Conservation (phyloP, 2,329 filamentous ascomycete species). For the Penicillium sp. region DNA sequence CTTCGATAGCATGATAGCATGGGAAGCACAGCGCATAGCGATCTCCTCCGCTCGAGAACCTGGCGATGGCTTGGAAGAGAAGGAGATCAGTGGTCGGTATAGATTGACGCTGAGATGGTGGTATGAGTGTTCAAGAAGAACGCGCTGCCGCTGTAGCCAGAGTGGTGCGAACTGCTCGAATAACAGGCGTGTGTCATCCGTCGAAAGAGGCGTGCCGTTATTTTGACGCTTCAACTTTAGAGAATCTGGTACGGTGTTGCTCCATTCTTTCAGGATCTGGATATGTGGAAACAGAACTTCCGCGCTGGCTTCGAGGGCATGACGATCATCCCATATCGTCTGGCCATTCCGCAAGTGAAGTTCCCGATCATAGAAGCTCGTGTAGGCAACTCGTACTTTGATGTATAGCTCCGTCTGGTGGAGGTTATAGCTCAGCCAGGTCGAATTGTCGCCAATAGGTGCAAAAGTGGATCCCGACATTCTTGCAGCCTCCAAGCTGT, state of each 20-base stretch:
- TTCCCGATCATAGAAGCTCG: conserved; percentile 24
- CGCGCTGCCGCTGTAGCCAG: conserved; percentile 45
- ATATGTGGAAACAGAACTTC: conserved; percentile 29
- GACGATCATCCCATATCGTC: conserved; percentile 32
- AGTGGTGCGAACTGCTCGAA: conserved; percentile 39
- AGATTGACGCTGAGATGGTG: conserved; percentile 41
- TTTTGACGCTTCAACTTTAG: conserved; percentile 41
- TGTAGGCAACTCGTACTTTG: conserved; percentile 10
- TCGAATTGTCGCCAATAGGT: conserved; percentile 19
- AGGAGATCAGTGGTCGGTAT: conserved; percentile 44
- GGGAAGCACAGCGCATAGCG: conserved; percentile 31
- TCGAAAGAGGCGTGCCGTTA: conserved; percentile 38
- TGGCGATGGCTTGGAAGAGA: conserved; percentile 16
- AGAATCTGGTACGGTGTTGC: conserved; percentile 36
- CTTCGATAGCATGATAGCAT: conserved; percentile 39
- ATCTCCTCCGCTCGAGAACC: conserved; percentile 25
- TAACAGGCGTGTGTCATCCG: conserved; percentile 35
- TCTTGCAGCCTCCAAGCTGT: conserved; percentile 11
- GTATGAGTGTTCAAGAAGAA: conserved; percentile 44
- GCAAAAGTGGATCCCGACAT: conserved; percentile 17
- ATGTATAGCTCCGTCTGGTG: conserved; percentile 17
- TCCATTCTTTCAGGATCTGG: conserved; percentile 32
- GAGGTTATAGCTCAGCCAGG: conserved; percentile 21
- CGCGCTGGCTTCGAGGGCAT: conserved; percentile 32
- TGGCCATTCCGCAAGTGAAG: conserved; percentile 9